Evolutionary conservation across 495 filamentous ascomycete species (phyloP).

Genomic region (Daldinia grandis): DNA sequence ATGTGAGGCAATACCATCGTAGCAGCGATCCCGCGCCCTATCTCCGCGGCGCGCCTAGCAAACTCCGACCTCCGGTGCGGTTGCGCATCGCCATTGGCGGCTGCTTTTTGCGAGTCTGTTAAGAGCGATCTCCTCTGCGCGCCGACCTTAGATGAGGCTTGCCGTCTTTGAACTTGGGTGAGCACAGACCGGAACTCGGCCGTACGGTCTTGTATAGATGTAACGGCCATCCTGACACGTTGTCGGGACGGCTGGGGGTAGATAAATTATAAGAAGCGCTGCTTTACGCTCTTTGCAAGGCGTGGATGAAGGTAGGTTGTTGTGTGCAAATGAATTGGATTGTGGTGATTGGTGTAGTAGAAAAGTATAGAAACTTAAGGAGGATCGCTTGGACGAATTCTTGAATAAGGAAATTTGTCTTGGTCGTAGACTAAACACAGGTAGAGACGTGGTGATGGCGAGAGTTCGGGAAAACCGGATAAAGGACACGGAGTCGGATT

Average conservation of each 20-base stretch:
- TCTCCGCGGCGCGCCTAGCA: conserved; percentile 86
- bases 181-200: conserved; percentile 92
- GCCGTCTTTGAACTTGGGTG: conserved; percentile 78
- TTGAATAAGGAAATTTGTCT: conserved; percentile 6
- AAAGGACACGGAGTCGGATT: conserved; percentile 9
- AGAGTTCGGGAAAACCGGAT: conserved; percentile 37
- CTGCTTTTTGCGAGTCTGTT: conserved; percentile 72
- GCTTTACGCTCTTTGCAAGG: not conserved
- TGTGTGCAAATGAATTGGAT: not conserved
- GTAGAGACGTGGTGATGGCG: not conserved
- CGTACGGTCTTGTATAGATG: conserved; percentile 95
- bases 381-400: not conserved
- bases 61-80: conserved; percentile 73
- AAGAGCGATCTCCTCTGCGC: conserved; percentile 84
- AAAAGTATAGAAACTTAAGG: not conserved
- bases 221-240: conserved; percentile 56
- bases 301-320: not conserved
- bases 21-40: conserved; percentile 85
- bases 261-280: not conserved
- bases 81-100: conserved; percentile 69
- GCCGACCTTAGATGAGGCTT: conserved; percentile 73
- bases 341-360: not conserved
- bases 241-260: conserved; percentile 27
- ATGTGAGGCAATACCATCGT: conserved; percentile 66
- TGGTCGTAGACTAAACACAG: not conserved